Evolutionary conservation across 2,329 filamentous ascomycete species (phyloP).

Genomic region (Polytolypa hystricis): DNA sequence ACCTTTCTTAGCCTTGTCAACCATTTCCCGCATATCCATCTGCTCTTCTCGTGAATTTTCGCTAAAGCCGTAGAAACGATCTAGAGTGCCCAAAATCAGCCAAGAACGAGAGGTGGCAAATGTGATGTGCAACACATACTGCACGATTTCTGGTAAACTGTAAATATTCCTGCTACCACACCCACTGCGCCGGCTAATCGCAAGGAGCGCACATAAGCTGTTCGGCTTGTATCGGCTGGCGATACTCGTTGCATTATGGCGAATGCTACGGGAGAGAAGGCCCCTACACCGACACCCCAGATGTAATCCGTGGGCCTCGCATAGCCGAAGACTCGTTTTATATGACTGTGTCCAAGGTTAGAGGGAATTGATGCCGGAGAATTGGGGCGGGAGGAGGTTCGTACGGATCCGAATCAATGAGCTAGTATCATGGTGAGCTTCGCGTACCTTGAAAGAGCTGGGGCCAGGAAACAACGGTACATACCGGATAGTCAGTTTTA

Average conservation of each 20-base stretch:
- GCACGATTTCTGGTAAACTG: conserved; percentile 73
- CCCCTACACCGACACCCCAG: conserved; percentile 55
- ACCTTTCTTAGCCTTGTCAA: conserved; percentile 85
- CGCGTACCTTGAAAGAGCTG: not conserved
- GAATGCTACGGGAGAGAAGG: conserved; percentile 63
- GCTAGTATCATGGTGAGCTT: no score
- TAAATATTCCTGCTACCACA: conserved; percentile 65
- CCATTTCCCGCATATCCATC: conserved; percentile 98
- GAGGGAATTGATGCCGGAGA: conserved; percentile 5
- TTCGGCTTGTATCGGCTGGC: conserved; percentile 72
- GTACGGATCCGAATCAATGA: conserved; percentile 99
- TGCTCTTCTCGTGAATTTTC: conserved; percentile 89
- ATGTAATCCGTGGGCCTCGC: conserved; percentile 75
- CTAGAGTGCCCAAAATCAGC: no score
- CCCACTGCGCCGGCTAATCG: conserved; percentile 65
- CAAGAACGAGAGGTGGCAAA: not conserved
- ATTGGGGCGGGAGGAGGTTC: conserved; percentile 23
- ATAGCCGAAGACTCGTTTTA: conserved; percentile 81
- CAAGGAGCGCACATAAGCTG: conserved; percentile 73
- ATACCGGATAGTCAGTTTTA: conserved; percentile 76
- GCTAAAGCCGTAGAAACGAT: conserved; percentile 88
- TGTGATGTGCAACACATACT: conserved; percentile 48
- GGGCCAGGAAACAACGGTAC: conserved; percentile 25
- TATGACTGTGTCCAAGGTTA: conserved; percentile 52
- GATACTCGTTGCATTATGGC: conserved; percentile 71